These are phyloP conservation scores for Raphanus raphanistrum DNA, from an alignment of 345 rosid genomes.

Conservation along the genomic window DNA sequence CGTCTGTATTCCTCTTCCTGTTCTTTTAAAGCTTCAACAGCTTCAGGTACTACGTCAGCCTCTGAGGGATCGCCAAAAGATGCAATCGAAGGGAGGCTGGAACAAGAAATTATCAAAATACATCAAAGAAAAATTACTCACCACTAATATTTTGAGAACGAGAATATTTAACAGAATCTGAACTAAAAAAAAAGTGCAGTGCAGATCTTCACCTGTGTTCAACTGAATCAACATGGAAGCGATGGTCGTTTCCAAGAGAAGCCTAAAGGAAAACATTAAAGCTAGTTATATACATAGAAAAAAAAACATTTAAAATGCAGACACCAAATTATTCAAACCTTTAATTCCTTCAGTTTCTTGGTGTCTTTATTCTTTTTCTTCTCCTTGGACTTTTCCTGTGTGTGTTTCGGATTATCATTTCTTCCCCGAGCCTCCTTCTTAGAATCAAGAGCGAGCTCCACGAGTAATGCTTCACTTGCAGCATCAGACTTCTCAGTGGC, in stretches of 20 bases:
- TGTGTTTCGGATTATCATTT: conserved; percentile 55
- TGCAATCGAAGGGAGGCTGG: conserved; percentile 62
- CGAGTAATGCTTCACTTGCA: conserved; percentile 93
- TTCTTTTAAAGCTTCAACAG: conserved; percentile 50
- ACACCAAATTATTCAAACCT: conserved; percentile 49
- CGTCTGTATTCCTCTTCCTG: conserved; percentile 76
- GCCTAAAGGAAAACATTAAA: conserved; percentile 47
- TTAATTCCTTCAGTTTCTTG: conserved; percentile 71
- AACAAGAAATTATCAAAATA: conserved; percentile 21
- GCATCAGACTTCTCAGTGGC: conserved; percentile 98
- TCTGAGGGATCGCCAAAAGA: conserved; percentile 55
- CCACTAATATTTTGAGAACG: neutral
- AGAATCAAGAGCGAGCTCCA: conserved; percentile 91
- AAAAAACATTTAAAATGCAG: neutral
- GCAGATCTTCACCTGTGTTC: conserved; percentile 53
- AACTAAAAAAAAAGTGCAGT: conserved; percentile 5
- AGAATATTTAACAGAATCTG: conserved; percentile 6
- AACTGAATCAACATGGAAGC: conserved; percentile 46
- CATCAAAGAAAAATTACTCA: conserved; percentile 22
- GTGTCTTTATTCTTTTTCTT: conserved; percentile 76
- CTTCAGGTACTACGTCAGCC: conserved; percentile 44
- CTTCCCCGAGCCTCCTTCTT: conserved; percentile 66
- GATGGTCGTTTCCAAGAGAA: conserved; percentile 47
- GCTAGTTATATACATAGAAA: conserved; percentile 8
- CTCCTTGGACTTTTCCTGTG: conserved; percentile 77